Evolutionary conservation across 2,329 filamentous ascomycete genomes (phyloP).

Genomic region (Neonectria sp.): DNA sequence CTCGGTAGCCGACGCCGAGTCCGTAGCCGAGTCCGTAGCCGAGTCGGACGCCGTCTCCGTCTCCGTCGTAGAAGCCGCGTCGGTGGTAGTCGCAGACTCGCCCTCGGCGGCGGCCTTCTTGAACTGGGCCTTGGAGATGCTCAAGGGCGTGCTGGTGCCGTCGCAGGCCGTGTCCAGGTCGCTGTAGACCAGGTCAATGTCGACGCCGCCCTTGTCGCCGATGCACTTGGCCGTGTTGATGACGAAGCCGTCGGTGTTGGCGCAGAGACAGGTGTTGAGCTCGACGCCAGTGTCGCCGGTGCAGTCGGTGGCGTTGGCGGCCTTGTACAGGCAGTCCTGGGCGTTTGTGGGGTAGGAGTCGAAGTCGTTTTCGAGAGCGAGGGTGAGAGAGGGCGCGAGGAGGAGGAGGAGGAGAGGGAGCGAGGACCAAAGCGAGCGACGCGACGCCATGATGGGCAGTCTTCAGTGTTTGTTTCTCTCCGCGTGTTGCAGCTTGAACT

Average conservation of each 20-base stretch:
- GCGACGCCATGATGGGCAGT: slow-evolving; percentile 44
- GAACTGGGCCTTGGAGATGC: slow-evolving; percentile 59
- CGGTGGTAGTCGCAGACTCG: slow-evolving; percentile 16
- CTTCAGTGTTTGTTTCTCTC: not conserved
- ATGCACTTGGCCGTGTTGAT: slow-evolving; percentile 63
- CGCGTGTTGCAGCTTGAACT: no score
- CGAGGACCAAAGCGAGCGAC: slow-evolving; percentile 35
- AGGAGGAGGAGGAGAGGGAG: slow-evolving; percentile 50
- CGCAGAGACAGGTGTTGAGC: slow-evolving; percentile 66
- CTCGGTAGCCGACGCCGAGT: slow-evolving; percentile 18
- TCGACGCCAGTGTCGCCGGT: slow-evolving; percentile 54
- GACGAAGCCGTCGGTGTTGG: slow-evolving; percentile 65
- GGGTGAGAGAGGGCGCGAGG: slow-evolving; percentile 39
- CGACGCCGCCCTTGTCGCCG: slow-evolving; percentile 50
- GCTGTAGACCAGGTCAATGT: slow-evolving; percentile 60
- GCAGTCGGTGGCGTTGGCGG: slow-evolving; percentile 59
- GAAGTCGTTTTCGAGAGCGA: slow-evolving; percentile 51
- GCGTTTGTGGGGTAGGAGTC: slow-evolving; percentile 51
- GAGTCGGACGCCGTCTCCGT: slow-evolving; percentile 8
- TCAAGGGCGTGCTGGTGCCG: slow-evolving; percentile 60
- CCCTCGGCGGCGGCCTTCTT: slow-evolving; percentile 44
- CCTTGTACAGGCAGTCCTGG: slow-evolving; percentile 59
- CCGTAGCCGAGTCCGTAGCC: not conserved
- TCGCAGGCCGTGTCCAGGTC: slow-evolving; percentile 61
- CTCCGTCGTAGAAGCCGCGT: slow-evolving; percentile 6